Percentiles rank a stretch among this genome's conserved stretches.
These are phyloP conservation scores for Maudiozyma serrabonitensis DNA, from an alignment of 805 yeast species.

Conservation along the genomic window DNA sequence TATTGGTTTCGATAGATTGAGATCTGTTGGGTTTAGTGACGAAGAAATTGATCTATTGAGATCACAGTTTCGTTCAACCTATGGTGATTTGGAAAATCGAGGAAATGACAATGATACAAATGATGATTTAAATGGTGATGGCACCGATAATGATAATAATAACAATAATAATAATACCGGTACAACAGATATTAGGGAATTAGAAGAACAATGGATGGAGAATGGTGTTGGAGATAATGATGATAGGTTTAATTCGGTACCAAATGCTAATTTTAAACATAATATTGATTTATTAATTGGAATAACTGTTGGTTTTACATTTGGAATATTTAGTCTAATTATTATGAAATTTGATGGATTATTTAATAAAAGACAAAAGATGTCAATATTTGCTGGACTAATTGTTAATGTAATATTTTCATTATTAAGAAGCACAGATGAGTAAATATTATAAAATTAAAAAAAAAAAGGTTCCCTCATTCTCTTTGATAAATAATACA, in stretches of 20 bases:
- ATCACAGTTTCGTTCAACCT: slow-evolving; percentile 61
- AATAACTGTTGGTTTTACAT: slow-evolving; percentile 58
- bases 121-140: slow-evolving; percentile 10
- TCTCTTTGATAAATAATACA: not conserved
- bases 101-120: slow-evolving; percentile 11
- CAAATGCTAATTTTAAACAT: slow-evolving; percentile 33
- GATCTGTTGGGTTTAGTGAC: slow-evolving; percentile 74
- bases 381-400: slow-evolving; percentile 66
- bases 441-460: too few species aligned
- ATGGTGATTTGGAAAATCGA: slow-evolving; percentile 34
- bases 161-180: not conserved
- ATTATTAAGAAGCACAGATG: slow-evolving; percentile 18
- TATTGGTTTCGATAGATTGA: slow-evolving; percentile 75
- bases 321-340: slow-evolving; percentile 65
- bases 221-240: slow-evolving; percentile 52
- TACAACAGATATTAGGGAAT: slow-evolving; percentile 47
- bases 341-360: slow-evolving; percentile 49
- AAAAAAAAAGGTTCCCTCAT: too few species aligned
- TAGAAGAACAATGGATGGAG: slow-evolving; percentile 87
- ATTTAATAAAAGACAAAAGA: slow-evolving; percentile 51
- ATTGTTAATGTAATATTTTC: slow-evolving; percentile 61
- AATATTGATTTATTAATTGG: slow-evolving; percentile 66
- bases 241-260: slow-evolving; percentile 34
- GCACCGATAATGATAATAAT: slow-evolving; percentile 7
- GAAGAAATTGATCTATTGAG: slow-evolving; percentile 67